These are phyloP conservation scores for Harringtonia aguacate DNA, from an alignment of 2,329 filamentous ascomycete genomes.

Conservation along the genomic window DNA sequence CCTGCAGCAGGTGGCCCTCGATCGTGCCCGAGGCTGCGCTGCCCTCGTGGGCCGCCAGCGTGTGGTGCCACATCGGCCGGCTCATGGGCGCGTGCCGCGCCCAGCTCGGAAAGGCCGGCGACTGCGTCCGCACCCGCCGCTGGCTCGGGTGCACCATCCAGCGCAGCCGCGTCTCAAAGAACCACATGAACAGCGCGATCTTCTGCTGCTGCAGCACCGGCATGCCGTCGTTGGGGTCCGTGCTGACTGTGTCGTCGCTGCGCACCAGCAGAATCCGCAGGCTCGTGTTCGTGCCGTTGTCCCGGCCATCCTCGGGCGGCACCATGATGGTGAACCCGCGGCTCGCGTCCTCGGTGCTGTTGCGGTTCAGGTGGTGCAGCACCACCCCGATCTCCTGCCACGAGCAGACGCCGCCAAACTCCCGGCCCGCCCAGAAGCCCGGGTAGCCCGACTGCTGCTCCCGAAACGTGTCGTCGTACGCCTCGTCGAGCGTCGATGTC, in stretches of 20 bases:
- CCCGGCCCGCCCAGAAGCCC: not conserved
- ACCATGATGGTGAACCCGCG: not conserved
- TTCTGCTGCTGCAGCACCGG: not conserved
- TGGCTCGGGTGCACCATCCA: not conserved
- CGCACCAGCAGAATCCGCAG: not conserved
- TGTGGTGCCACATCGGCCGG: not conserved
- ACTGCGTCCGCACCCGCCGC: not conserved
- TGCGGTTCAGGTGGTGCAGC: not conserved
- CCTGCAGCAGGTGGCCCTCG: not conserved
- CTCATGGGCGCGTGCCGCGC: not conserved
- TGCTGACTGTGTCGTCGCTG: not conserved
- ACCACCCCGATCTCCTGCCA: slow-evolving; percentile 1
- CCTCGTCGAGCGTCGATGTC: not conserved
- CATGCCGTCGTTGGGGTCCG: not conserved
- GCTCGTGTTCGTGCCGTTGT: not conserved
- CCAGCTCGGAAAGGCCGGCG: not conserved
- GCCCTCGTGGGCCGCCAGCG: not conserved
- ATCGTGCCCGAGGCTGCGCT: not conserved
- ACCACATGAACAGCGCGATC: slow-evolving; percentile 1
- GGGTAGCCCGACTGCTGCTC: not conserved
- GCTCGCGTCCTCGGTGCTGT: not conserved
- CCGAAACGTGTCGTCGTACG: not conserved
- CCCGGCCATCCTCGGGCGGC: not conserved
- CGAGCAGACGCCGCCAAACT: not conserved
- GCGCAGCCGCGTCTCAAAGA: not conserved